Base-by-base conservation (phyloP, 345 rosid species). In the Gossypium australe region DNA sequence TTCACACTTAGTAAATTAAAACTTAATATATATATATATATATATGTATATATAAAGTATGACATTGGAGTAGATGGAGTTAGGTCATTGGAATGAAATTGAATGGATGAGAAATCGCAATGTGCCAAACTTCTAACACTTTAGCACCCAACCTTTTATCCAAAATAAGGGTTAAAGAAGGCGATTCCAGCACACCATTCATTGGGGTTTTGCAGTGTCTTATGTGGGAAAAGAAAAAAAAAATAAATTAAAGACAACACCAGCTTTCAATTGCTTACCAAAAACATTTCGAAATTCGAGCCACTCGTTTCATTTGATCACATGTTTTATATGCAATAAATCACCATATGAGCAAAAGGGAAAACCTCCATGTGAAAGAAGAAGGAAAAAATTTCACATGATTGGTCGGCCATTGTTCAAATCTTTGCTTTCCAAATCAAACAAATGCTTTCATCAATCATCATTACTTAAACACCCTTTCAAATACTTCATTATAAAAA, bases 401-500 rank as follows among this genome's bases (percentile, higher is more conserved):
- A 75, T 80, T 74, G 82, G 87, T 82, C 85, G 83, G 82, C 77
- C 82, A 80, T 71, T 53, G 18, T 55, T 47, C n/a, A 3, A 25
- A 20, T 57, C 18, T 9, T 22, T 25, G n/a, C 17, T 17, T 17
- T 71, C 43, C 6, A 52, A 25, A 47, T 22, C 41, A 34, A 34
- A 34, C 41, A 4, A 34, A 4, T 34, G 7, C 41, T 5, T 34
- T 4, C 7, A 34, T 34, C 41, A 34, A 5, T 34, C 41, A 34
- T 34, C 41, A 5, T 5, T 34, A 34, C 38, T 34, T 34, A 34
- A 20, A 34, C 1, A 4, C 5, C 38, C 38, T 34, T 4, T 34
- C 38, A 34, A 34, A 29, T 29, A 29, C 20, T 29, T 29, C 34
- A 3, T 29, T 29, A 29, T 0, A 29, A 29, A 0, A 3, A 29